Evolutionary conservation across 2,329 filamentous ascomycete species (phyloP), one percentile per base, ranked within the genome.

Genomic region (Fusarium sp.): DNA sequence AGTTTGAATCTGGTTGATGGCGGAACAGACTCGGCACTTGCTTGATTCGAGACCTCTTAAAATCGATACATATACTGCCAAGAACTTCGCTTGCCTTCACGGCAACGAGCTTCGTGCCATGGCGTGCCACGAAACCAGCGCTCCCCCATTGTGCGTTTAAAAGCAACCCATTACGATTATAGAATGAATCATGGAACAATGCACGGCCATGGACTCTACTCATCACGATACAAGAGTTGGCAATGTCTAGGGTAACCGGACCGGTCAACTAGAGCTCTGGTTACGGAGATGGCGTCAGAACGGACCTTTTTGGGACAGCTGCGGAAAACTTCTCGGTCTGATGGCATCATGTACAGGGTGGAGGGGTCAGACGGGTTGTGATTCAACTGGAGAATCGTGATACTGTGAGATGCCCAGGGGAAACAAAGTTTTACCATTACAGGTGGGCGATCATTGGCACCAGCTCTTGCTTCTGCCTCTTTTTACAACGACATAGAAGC

Each of bases 241-340:
- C 14, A 33, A n/a, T 59, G 33, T 56, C 35, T 61, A 74, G 67
- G 71, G 71, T 73, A 74, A 48, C 71, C 71, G 70, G 67, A 48
- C 67, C 70, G 70, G 67, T 45, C 50, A 65, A 63, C 67, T 62
- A 60, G 68, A 74, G 64, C 47, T 68, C 58, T 53, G 36, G 39
- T 47, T 50, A 56, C 50, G 35, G 56, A 59, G 38, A 76, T 78
- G 75, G 76, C 74, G 76, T 78, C 75, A 76, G 76, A 65, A 68
- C 64, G 50, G 65, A 67, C 39, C 71, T 51, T 45, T 62, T 65
- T 62, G 44, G 60, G 36, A 50, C 47, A 66, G 48, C 38, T 66
- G 64, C 54, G 54, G 58, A 63, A 61, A 62, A 68, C 48, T 56
- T 44, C 68, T 67, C 41, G 51, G 61, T 57, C 48, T 51, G 62